phyloP scores from a whole-genome alignment of 306 rosid species.

The Trichosanthes cucumerina region DNA sequence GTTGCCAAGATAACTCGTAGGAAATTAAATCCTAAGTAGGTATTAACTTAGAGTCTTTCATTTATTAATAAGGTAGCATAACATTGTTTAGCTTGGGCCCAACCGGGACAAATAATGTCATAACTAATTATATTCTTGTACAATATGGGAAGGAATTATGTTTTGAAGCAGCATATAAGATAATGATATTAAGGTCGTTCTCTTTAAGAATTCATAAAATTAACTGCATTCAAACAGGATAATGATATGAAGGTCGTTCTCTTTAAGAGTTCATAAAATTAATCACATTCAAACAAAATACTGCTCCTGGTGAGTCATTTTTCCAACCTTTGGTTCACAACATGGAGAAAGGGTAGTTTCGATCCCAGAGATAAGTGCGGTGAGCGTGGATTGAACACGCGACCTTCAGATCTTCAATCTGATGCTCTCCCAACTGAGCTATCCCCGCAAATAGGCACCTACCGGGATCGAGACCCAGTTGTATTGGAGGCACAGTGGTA shows the following conservation, averaged over 20 bases:
- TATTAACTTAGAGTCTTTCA: not conserved
- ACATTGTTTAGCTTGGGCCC: not conserved
- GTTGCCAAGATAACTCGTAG: not conserved
- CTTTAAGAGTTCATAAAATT: not conserved
- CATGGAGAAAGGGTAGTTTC: not conserved
- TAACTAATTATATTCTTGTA: not conserved
- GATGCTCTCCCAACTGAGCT: conserved; percentile 76
- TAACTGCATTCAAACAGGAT: not conserved
- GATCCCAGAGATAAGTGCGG: conserved; percentile 38
- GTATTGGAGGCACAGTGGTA: conserved; percentile 10
- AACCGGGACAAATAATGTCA: not conserved
- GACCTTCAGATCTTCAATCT: conserved; percentile 62
- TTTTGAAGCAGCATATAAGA: not conserved
- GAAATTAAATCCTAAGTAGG: not conserved
- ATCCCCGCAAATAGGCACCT: conserved; percentile 48
- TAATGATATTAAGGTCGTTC: not conserved
- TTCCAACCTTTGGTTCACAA: not conserved
- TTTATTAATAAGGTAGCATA: not conserved
- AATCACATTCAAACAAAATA: not conserved
- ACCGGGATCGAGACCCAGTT: conserved; percentile 19
- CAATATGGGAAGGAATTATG: not conserved
- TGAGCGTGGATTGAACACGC: conserved; percentile 65
- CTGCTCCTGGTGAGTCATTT: not conserved
- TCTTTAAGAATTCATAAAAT: not conserved
- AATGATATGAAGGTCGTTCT: too few species aligned